Conservation (phyloP, 164 flowering plant genomes). For the Aristolochia californica region DNA sequence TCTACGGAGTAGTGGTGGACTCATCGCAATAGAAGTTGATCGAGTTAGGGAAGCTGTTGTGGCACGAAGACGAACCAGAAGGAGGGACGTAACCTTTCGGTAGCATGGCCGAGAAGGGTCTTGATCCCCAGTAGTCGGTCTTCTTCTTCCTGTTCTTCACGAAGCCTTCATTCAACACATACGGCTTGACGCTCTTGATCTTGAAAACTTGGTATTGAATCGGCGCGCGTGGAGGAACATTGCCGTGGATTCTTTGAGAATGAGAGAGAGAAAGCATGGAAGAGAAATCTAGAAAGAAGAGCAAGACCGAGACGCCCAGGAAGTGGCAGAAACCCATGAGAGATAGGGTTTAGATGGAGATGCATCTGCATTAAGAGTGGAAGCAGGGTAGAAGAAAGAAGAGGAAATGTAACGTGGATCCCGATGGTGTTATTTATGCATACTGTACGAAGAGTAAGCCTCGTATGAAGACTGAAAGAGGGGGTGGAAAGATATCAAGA, state of each 20-base stretch:
- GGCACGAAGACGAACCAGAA: constrained; percentile 62
- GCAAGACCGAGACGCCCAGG: constrained; percentile 5
- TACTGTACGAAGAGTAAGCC: neutral
- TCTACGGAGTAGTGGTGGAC: constrained; percentile 6
- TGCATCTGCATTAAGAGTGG: constrained; percentile 7
- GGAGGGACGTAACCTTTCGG: constrained; percentile 68
- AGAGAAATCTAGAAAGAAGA: constrained; percentile 8
- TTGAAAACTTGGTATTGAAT: constrained; percentile 12
- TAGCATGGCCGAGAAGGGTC: constrained; percentile 50
- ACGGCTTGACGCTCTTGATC: constrained; percentile 19
- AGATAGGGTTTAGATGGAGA: constrained; percentile 4
- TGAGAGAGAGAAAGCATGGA: neutral
- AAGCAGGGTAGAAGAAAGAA: neutral
- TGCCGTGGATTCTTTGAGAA: neutral
- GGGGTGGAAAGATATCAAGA: neutral
- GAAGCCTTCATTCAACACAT: constrained; percentile 3
- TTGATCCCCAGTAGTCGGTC: constrained; percentile 11
- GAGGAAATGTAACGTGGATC: constrained; percentile 1
- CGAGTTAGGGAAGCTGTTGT: constrained; percentile 35
- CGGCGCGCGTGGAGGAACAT: neutral
- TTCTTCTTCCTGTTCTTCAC: constrained; percentile 12
- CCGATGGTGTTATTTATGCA: neutral
- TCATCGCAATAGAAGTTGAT: constrained; percentile 25
- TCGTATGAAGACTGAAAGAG: too few relatives aligned
- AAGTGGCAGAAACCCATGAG: constrained; percentile 21